phyloP scores from a whole-genome alignment of 495 filamentous ascomycete species.

The Penicillium alfredii region DNA sequence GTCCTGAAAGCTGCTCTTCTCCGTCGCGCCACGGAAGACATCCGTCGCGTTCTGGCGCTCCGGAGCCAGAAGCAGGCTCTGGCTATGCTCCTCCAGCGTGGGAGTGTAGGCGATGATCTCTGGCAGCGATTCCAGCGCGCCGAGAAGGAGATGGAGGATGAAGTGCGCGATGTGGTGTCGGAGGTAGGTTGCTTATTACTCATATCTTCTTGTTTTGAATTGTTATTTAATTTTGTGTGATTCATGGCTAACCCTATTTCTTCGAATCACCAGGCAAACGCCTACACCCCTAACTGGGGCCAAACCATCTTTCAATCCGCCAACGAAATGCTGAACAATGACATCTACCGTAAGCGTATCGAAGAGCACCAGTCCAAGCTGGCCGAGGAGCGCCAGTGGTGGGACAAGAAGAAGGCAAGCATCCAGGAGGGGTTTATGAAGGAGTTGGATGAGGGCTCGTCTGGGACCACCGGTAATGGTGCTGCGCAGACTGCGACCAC shows the following conservation, averaged over 20 bases:
- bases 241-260: conserved; percentile 4
- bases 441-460: conserved; percentile 57
- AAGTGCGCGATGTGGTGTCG: conserved; percentile 84
- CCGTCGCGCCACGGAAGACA: conserved; percentile 84
- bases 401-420: conserved; percentile 71
- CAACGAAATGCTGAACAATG: conserved; percentile 72
- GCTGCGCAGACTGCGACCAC: conserved; percentile 11
- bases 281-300: conserved; percentile 79
- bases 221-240: too few relatives aligned
- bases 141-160: conserved; percentile 97
- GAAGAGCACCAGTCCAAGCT: conserved; percentile 61
- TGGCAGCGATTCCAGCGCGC: conserved; percentile 88
- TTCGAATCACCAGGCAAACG: conserved; percentile 62
- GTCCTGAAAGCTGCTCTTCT: conserved; percentile 87
- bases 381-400: conserved; percentile 75
- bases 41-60: conserved; percentile 80
- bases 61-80: conserved; percentile 79
- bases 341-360: conserved; percentile 53
- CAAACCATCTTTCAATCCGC: conserved; percentile 93
- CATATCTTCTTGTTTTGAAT: conserved; percentile 3
- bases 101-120: conserved; percentile 91
- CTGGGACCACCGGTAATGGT: conserved; percentile 15
- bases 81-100: conserved; percentile 73
- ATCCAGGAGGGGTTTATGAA: conserved; percentile 79
- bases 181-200: conserved; percentile 54